These are phyloP conservation scores for Dichotomocladium elegans DNA, from an alignment of 371 early-diverging fungal species.

Conservation along the genomic window DNA sequence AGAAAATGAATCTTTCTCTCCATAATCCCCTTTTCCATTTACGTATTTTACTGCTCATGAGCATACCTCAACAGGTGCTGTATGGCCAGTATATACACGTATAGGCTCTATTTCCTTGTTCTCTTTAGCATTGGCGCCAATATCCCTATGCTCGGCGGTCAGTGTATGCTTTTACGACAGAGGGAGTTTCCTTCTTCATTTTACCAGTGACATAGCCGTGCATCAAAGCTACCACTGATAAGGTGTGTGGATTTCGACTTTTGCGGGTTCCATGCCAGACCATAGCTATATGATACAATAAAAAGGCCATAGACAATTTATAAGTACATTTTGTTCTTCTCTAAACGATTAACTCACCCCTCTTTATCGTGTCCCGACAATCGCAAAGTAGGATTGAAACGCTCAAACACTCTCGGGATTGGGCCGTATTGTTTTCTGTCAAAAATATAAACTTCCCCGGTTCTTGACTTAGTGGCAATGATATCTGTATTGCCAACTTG, in stretches of 20 bases:
- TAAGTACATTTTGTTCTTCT: neutral
- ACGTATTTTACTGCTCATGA: neutral
- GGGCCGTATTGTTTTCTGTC: slow-evolving; percentile 95
- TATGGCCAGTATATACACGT: slow-evolving; percentile 77
- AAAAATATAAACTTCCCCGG: slow-evolving; percentile 95
- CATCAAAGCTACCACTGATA: slow-evolving; percentile 83
- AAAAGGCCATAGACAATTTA: neutral
- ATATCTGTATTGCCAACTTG: slow-evolving; percentile 94
- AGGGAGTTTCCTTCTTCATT: neutral
- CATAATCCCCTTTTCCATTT: neutral
- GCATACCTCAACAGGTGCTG: slow-evolving; percentile 84
- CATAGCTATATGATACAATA: slow-evolving; percentile 50
- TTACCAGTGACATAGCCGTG: slow-evolving; percentile 82
- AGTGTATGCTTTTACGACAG: neutral
- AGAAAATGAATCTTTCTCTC: neutral
- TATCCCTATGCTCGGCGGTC: slow-evolving; percentile 23
- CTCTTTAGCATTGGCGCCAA: slow-evolving; percentile 55
- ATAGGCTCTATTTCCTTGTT: slow-evolving; percentile 70
- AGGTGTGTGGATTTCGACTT: slow-evolving; percentile 59
- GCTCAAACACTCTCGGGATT: slow-evolving; percentile 67
- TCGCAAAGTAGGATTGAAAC: slow-evolving; percentile 83
- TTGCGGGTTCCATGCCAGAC: slow-evolving; percentile 74
- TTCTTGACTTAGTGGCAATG: slow-evolving; percentile 95
- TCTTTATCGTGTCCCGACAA: slow-evolving; percentile 93
- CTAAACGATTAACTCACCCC: slow-evolving; percentile 62